Conservation (phyloP, 176 grass and related monocot genomes). For the Tuctoria greenei region DNA sequence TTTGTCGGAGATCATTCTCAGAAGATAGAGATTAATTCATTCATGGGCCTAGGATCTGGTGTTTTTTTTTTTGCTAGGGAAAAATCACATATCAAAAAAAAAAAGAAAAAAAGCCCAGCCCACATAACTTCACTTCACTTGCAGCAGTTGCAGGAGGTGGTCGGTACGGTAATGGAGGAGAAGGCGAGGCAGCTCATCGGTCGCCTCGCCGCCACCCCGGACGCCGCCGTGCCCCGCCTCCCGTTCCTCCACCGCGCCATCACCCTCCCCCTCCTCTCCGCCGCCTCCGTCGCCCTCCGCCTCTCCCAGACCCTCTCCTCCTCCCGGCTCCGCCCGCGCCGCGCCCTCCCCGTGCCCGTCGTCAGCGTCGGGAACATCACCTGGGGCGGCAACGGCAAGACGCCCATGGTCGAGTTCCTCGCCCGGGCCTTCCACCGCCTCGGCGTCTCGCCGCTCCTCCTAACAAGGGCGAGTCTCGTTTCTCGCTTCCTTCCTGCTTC, state of each 20-base stretch:
- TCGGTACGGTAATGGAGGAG: slow-evolving; percentile 27
- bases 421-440: slow-evolving; percentile 45
- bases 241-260: slow-evolving; percentile 55
- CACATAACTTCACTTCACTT: no score
- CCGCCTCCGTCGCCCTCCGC: slow-evolving; percentile 47
- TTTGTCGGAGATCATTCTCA: no score
- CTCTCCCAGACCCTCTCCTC: slow-evolving; percentile 39
- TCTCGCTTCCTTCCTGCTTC: neutral
- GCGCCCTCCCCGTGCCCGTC: slow-evolving; percentile 51
- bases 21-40: no score
- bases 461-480: slow-evolving; percentile 55
- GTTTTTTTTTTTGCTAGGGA: no score
- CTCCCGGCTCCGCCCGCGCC: slow-evolving; percentile 43
- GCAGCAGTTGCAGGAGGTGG: no score
- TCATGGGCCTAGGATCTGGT: no score
- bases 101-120: no score
- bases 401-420: slow-evolving; percentile 77
- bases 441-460: slow-evolving; percentile 54
- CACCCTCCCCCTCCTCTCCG: slow-evolving; percentile 69
- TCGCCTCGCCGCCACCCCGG: slow-evolving; percentile 54
- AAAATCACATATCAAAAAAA: no score
- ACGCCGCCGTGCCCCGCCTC: slow-evolving; percentile 46
- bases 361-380: slow-evolving; percentile 87
- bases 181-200: slow-evolving; percentile 46
- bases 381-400: slow-evolving; percentile 87